phyloP scores from a whole-genome alignment of 1,139 yeast genomes.

The Petasospora fabianii region DNA sequence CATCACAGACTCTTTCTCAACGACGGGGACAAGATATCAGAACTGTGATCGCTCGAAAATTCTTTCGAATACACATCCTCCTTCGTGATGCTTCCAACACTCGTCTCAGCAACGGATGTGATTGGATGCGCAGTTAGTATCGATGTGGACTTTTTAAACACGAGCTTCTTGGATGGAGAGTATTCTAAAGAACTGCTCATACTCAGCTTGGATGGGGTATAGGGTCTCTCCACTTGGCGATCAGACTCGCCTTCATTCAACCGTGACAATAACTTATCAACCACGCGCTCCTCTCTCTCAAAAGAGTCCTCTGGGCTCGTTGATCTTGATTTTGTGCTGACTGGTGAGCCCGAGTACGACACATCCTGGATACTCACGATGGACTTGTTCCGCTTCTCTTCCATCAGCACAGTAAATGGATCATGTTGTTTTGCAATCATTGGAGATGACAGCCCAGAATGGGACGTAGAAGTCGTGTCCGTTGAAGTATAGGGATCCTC shows the following conservation, averaged over 20 bases:
- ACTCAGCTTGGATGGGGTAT: constrained; percentile 10
- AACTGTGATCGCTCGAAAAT: constrained; percentile 14
- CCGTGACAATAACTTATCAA: constrained; percentile 15
- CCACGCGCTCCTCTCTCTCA: constrained; percentile 19
- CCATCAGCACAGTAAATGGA: background rate
- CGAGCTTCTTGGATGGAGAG: constrained; percentile 21
- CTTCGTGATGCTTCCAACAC: constrained; percentile 22
- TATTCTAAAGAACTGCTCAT: constrained; percentile 3
- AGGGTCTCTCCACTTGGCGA: background rate
- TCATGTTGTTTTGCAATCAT: background rate
- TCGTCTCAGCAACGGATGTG: constrained; percentile 10
- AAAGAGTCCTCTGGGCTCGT: constrained; percentile 21
- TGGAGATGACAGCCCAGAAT: constrained; percentile 4
- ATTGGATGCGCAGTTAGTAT: constrained; percentile 16
- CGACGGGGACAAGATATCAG: constrained; percentile 9
- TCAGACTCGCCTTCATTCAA: constrained; percentile 6
- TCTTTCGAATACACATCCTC: constrained; percentile 25
- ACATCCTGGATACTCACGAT: background rate
- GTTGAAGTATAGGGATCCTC: background rate
- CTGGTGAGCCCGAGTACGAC: background rate
- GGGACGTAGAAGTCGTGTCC: too few species aligned
- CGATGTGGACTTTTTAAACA: constrained; percentile 19
- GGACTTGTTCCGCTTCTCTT: background rate
- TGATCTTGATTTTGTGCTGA: constrained; percentile 12
- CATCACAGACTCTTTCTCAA: constrained; percentile 4